Evolutionary conservation across 768 basidiomycete genomes (phyloP).

Genomic region (Arthromyces matolae): DNA sequence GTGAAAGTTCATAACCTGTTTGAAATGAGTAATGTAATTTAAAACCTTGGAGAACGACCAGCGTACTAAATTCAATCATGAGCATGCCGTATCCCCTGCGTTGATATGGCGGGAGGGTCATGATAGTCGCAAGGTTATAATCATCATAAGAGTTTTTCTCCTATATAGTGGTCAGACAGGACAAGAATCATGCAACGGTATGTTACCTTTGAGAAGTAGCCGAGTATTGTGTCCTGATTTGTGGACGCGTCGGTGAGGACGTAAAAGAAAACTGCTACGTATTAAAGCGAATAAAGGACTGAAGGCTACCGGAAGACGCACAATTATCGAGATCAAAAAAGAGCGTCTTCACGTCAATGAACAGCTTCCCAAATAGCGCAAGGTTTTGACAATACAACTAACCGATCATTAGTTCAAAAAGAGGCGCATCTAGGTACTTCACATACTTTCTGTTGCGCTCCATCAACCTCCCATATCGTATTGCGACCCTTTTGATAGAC

Average conservation of each 20-base stretch:
- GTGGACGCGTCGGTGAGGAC: slow-evolving; percentile 83
- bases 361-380: slow-evolving; percentile 95
- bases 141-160: slow-evolving; percentile 96
- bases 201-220: slow-evolving; percentile 68
- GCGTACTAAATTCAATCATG: slow-evolving; percentile 95
- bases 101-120: slow-evolving; percentile 92
- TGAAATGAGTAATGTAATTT: background rate
- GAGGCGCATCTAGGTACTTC: background rate
- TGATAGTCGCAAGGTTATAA: slow-evolving; percentile 95
- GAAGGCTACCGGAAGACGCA: slow-evolving; percentile 29
- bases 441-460: slow-evolving; percentile 74
- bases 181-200: background rate
- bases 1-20: slow-evolving; percentile 89
- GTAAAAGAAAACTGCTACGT: slow-evolving; percentile 76
- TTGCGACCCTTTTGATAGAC: slow-evolving; percentile 90
- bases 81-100: slow-evolving; percentile 89
- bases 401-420: background rate
- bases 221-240: slow-evolving; percentile 75
- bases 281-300: background rate
- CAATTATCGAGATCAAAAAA: slow-evolving; percentile 90
- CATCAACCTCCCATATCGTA: slow-evolving; percentile 95
- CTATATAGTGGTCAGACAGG: slow-evolving; percentile 32
- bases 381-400: slow-evolving; percentile 97
- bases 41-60: background rate
- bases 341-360: slow-evolving; percentile 95